Evolutionary conservation across 176 grass and related monocot species (phyloP).

Genomic region (Dendrocalamus sinicus): DNA sequence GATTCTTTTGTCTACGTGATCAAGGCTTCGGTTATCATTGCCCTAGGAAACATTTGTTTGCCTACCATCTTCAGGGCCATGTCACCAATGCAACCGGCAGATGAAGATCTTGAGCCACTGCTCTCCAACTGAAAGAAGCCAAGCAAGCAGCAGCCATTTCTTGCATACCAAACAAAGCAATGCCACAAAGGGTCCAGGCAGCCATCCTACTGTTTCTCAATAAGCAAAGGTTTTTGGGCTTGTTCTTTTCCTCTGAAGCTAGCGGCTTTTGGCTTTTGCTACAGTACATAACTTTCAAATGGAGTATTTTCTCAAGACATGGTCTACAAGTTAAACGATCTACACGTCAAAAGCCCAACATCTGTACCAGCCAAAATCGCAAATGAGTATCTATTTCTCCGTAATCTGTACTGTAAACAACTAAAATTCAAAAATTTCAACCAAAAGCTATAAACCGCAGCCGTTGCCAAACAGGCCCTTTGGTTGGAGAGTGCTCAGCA

Average conservation of each 20-base stretch:
- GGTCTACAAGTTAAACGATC: no score
- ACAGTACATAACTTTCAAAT: no score
- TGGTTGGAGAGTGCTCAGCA: constrained; percentile 13
- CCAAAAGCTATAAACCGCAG: no score
- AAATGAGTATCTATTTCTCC: no score
- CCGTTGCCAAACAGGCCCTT: no score
- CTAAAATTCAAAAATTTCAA: no score
- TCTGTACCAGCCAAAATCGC: no score
- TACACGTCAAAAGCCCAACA: no score
- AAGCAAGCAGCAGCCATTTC: constrained; percentile 18
- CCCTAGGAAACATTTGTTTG: neutral
- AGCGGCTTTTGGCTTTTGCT: no score
- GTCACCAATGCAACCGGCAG: neutral
- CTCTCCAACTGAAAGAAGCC: neutral
- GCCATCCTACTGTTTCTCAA: neutral
- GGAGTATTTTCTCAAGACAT: no score
- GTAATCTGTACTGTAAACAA: no score
- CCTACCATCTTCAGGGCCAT: neutral
- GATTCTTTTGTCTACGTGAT: neutral
- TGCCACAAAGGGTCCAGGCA: constrained; percentile 17
- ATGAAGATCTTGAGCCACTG: neutral
- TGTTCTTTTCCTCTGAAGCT: no score
- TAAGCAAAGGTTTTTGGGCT: constrained; percentile 31
- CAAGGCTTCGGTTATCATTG: neutral
- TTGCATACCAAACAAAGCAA: constrained; percentile 48